phyloP scores from a whole-genome alignment of 768 basidiomycete species.

The Boletus bicolor region DNA sequence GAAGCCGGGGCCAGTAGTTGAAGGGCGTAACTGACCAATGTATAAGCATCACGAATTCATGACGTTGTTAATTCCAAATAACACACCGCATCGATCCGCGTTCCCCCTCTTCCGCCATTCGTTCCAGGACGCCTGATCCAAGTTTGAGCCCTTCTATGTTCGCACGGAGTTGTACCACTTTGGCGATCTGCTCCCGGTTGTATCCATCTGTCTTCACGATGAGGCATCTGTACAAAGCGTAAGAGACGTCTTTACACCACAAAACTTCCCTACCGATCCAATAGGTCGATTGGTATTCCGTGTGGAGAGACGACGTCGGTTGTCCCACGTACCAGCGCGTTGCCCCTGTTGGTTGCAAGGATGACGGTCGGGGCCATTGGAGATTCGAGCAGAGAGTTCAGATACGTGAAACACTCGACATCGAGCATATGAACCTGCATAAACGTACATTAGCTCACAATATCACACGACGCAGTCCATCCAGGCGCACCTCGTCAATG shows the following conservation, averaged over 20 bases:
- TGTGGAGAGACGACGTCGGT: conserved; percentile 89
- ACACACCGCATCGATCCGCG: conserved; percentile 74
- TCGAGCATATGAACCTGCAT: conserved; percentile 97
- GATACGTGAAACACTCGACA: conserved; percentile 98
- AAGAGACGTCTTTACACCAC: conserved; percentile 4
- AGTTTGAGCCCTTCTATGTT: conserved; percentile 83
- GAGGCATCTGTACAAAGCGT: conserved; percentile 59
- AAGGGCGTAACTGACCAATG: conserved; percentile 67
- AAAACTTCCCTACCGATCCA: conserved; percentile 67
- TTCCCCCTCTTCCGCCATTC: conserved; percentile 78
- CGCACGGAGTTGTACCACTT: conserved; percentile 83
- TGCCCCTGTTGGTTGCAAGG: conserved; percentile 93
- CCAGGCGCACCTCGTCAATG: conserved; percentile 83
- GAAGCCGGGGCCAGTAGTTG: conserved; percentile 90
- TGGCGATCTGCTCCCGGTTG: conserved; percentile 76
- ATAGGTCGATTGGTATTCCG: conserved; percentile 88
- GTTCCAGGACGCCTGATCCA: conserved; percentile 72
- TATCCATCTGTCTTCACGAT: conserved; percentile 92
- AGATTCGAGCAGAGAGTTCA: conserved; percentile 93
- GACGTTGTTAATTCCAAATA: conserved; percentile 3
- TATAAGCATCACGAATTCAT: conserved; percentile 9
- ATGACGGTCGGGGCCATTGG: conserved; percentile 98
- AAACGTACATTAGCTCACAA: conserved; percentile 1
- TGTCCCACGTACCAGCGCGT: conserved; percentile 89
- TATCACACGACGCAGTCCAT: neutral